phyloP scores from a whole-genome alignment of 169 alveolate genomes.

The Theileria annulata region DNA sequence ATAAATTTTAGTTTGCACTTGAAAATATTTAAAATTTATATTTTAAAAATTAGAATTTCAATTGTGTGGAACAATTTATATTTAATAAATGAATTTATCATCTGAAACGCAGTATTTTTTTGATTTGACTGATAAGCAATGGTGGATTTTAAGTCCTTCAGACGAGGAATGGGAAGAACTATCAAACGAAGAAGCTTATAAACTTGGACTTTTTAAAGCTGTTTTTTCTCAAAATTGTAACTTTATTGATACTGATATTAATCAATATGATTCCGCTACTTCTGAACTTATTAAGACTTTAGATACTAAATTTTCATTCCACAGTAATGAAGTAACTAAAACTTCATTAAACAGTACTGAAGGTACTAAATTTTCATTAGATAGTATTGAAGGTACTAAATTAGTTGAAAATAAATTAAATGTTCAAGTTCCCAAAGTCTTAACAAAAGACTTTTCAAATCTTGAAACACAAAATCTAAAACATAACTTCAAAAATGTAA shows the following conservation, averaged over 20 bases:
- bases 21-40: not conserved
- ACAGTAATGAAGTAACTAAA: too few species aligned
- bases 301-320: not conserved
- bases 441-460: not conserved
- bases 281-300: conserved; percentile 15
- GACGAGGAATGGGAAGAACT: conserved; percentile 30
- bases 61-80: not conserved
- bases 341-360: not conserved
- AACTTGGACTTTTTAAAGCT: conserved; percentile 46
- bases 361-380: not conserved
- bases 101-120: conserved; percentile 57
- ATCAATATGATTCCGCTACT: conserved; percentile 37
- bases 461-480: not conserved
- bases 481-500: not conserved
- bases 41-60: not conserved
- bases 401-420: not conserved
- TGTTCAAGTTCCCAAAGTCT: not conserved
- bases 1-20: conserved; percentile 63
- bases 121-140: conserved; percentile 49
- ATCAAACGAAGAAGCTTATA: conserved; percentile 26
- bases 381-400: not conserved
- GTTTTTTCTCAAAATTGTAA: conserved; percentile 40
- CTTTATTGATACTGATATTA: conserved; percentile 39
- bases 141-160: conserved; percentile 55
- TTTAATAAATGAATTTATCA: not conserved